phyloP scores from a whole-genome alignment of 495 filamentous ascomycete species.

The Bacidia gigantensis region DNA sequence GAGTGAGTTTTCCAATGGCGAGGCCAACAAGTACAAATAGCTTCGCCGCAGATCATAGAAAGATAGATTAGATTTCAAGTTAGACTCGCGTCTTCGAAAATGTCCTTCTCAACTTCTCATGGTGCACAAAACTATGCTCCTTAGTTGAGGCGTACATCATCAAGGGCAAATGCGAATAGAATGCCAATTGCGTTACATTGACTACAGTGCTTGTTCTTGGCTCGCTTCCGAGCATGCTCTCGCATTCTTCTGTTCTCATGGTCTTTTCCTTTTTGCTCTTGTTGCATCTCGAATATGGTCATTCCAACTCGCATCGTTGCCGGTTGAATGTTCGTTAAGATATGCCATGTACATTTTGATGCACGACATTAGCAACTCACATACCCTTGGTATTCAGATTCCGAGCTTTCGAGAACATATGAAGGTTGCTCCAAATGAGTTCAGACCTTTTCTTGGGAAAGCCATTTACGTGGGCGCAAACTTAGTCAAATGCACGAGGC shows the following conservation, averaged over 20 bases:
- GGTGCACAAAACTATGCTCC: no score
- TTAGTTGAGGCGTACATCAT: no score
- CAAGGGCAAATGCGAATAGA: no score
- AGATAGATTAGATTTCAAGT: background rate
- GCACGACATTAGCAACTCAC: slow-evolving; percentile 73
- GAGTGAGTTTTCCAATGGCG: slow-evolving; percentile 6
- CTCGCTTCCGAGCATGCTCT: slow-evolving; percentile 34
- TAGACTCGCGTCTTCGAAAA: no score
- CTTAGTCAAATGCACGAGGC: slow-evolving; percentile 52
- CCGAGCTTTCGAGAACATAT: slow-evolving; percentile 9
- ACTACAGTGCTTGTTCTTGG: slow-evolving; percentile 2
- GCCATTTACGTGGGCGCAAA: slow-evolving; percentile 75
- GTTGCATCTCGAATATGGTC: slow-evolving; percentile 77
- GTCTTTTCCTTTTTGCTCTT: slow-evolving; percentile 49
- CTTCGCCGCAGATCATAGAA: background rate
- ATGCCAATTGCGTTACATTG: no score
- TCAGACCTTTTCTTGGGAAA: slow-evolving; percentile 88
- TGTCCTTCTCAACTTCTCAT: no score
- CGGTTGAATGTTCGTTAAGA: slow-evolving; percentile 60
- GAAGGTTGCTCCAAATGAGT: slow-evolving; percentile 21
- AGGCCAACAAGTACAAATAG: slow-evolving; percentile 28
- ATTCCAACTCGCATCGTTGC: slow-evolving; percentile 77
- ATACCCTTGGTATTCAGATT: slow-evolving; percentile 51
- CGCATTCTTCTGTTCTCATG: slow-evolving; percentile 44
- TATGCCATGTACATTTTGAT: slow-evolving; percentile 61